Conservation (phyloP, 345 rosid genomes). For the Sapria himalayana region DNA sequence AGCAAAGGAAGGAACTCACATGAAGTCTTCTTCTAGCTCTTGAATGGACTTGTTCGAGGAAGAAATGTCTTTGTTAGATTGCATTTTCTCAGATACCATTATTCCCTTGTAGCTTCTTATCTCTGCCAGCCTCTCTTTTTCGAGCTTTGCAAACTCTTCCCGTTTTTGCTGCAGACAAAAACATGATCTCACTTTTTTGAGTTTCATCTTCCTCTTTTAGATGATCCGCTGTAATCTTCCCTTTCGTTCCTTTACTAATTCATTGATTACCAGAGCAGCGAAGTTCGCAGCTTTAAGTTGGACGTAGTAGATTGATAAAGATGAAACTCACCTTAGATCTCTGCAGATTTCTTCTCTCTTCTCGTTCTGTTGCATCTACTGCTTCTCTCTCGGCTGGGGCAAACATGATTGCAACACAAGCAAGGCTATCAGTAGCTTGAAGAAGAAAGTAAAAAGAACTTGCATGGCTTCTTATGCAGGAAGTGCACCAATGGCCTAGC, state of each 20-base stretch:
- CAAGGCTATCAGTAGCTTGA: constrained; percentile 1
- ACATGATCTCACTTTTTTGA: too few species aligned
- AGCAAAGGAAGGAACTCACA: too few species aligned
- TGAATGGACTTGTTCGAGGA: constrained; percentile 62
- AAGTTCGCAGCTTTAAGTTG: too few species aligned
- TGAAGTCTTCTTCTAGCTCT: constrained; percentile 94
- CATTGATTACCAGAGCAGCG: too few species aligned
- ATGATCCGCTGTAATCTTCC: too few species aligned
- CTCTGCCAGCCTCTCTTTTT: constrained; percentile 83
- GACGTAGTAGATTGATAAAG: too few species aligned
- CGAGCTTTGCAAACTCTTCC: constrained; percentile 75
- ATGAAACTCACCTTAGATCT: constrained; percentile 57
- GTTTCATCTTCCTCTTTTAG: too few species aligned
- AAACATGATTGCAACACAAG: too few species aligned
- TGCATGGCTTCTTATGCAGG: too few species aligned
- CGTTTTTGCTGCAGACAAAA: constrained; percentile 49
- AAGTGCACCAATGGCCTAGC: too few species aligned
- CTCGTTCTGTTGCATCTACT: constrained; percentile 76
- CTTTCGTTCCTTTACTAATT: too few species aligned
- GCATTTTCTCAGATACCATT: constrained; percentile 93
- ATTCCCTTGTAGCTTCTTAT: constrained; percentile 86
- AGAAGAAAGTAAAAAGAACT: not conserved
- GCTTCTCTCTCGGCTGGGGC: constrained; percentile 83
- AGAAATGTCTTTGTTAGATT: constrained; percentile 84
- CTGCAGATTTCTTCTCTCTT: constrained; percentile 61